Evolutionary conservation across 106 monocot genomes (phyloP).

Genomic region (Chionographis japonica): DNA sequence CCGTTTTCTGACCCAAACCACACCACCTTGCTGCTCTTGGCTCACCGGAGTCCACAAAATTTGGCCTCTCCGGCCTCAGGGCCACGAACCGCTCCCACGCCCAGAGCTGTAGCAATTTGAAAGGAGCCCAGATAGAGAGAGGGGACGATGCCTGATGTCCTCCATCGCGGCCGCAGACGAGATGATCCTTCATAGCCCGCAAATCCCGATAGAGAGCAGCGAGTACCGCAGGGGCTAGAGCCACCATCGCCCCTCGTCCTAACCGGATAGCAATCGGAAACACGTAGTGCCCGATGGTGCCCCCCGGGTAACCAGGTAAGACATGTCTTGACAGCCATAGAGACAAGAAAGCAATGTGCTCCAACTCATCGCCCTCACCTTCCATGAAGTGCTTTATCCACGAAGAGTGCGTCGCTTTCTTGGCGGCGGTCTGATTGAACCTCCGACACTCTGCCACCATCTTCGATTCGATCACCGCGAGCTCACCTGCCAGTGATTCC

Average conservation of each 20-base stretch:
- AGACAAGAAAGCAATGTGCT: slow-evolving; percentile 61
- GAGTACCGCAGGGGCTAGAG: slow-evolving; percentile 59
- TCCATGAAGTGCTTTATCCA: slow-evolving; percentile 67
- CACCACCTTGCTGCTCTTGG: slow-evolving; percentile 63
- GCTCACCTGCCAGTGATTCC: slow-evolving; percentile 21
- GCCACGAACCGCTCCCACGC: slow-evolving; percentile 66
- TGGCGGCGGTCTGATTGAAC: slow-evolving; percentile 46
- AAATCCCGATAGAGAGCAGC: slow-evolving; percentile 51
- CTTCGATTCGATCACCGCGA: slow-evolving; percentile 22
- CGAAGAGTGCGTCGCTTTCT: slow-evolving; percentile 55
- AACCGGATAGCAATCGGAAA: slow-evolving; percentile 53
- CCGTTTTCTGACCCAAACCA: slow-evolving; percentile 35
- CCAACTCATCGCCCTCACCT: slow-evolving; percentile 37
- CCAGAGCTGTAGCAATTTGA: slow-evolving; percentile 69
- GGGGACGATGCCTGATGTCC: neutral
- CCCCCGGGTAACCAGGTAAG: slow-evolving; percentile 37
- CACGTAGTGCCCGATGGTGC: slow-evolving; percentile 33
- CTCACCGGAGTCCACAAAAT: slow-evolving; percentile 16
- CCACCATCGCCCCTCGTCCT: slow-evolving; percentile 40
- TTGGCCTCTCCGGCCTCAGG: slow-evolving; percentile 31
- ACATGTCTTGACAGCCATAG: slow-evolving; percentile 73
- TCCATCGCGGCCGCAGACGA: neutral
- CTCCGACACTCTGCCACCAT: slow-evolving; percentile 32
- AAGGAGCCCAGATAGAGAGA: slow-evolving; percentile 41
- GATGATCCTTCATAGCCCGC: slow-evolving; percentile 30